Evolutionary conservation across 164 flowering plant genomes (phyloP).

Genomic region (Annona cherimola): DNA sequence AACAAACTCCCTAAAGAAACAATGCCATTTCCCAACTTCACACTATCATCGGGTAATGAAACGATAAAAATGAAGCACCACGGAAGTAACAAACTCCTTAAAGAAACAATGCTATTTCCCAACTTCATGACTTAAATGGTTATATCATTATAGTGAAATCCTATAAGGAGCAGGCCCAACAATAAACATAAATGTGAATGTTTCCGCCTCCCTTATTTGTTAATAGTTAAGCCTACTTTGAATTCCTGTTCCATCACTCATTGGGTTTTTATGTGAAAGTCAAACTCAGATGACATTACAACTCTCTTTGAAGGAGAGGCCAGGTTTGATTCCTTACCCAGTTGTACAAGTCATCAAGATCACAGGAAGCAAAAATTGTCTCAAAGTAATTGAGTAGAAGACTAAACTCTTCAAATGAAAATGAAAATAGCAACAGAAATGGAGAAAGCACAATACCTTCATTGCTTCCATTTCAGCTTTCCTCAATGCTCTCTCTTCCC

Average conservation of each 20-base stretch:
- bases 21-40: background rate
- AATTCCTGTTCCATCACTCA: too few relatives aligned
- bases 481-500: constrained; percentile 80
- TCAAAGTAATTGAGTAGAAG: background rate
- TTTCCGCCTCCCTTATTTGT: background rate
- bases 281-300: too few relatives aligned
- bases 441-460: constrained; percentile 42
- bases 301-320: too few relatives aligned
- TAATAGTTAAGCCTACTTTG: too few relatives aligned
- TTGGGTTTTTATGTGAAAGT: too few relatives aligned
- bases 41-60: too few relatives aligned
- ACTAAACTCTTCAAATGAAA: background rate
- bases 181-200: background rate
- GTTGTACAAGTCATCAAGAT: background rate
- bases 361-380: background rate
- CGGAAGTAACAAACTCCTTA: background rate
- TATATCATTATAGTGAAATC: background rate
- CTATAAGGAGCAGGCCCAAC: background rate
- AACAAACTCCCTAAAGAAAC: background rate
- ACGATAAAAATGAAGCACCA: too few relatives aligned
- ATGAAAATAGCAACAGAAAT: background rate
- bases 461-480: constrained; percentile 97
- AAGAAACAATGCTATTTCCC: background rate
- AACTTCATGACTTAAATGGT: background rate
- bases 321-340: too few relatives aligned